These are phyloP conservation scores for Beauveria asiatica DNA, from an alignment of 2,329 filamentous ascomycete species.

Conservation along the genomic window DNA sequence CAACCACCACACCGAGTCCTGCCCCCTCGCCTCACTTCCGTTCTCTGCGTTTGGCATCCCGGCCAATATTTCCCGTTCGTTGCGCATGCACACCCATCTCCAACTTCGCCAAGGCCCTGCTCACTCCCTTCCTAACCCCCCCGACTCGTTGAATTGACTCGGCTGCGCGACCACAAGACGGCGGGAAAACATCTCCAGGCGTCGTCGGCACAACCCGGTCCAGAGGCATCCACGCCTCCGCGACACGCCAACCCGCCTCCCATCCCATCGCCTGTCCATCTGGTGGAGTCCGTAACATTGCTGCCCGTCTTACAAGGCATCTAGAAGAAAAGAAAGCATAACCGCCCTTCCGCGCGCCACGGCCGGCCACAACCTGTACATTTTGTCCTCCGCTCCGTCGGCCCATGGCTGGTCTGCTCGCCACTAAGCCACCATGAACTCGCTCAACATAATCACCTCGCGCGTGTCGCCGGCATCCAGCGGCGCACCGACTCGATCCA, in stretches of 20 bases:
- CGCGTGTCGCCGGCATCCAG: conserved; percentile 60
- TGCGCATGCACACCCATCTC: not conserved
- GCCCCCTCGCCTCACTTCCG: not conserved
- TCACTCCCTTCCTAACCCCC: not conserved
- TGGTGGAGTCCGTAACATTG: not conserved
- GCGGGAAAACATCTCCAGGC: not conserved
- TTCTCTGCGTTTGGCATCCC: not conserved
- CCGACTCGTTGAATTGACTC: conserved; percentile 1
- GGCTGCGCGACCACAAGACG: not conserved
- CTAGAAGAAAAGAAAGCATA: not conserved
- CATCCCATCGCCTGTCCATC: not conserved
- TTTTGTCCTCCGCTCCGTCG: conserved; percentile 8
- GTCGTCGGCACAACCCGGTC: conserved; percentile 5
- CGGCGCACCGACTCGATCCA: conserved; percentile 49
- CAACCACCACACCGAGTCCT: not conserved
- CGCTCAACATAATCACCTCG: conserved; percentile 85
- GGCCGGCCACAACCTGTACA: not conserved
- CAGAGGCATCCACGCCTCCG: conserved; percentile 10
- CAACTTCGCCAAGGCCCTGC: not conserved
- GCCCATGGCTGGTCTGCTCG: conserved; percentile 49
- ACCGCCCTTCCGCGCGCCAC: not conserved
- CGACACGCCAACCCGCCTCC: conserved; percentile 2
- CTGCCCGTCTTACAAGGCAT: not conserved
- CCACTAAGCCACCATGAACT: conserved; percentile 71
- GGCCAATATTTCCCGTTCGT: not conserved